Conservation (phyloP, 1,139 yeast species). For the Diutina siamensis region DNA sequence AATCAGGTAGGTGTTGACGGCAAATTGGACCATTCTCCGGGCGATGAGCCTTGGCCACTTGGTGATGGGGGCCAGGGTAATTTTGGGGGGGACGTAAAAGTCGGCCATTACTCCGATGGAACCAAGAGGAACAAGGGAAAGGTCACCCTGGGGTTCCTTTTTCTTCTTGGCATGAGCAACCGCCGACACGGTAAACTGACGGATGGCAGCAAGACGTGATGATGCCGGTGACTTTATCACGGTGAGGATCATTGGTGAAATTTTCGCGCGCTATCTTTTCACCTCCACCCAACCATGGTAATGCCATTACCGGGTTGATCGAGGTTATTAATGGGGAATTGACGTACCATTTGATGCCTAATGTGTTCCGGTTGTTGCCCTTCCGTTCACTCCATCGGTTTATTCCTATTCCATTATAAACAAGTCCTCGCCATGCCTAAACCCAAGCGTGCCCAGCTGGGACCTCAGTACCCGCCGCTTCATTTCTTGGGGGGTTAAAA, state of each 20-base stretch:
- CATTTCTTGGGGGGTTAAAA: slow-evolving; percentile 67
- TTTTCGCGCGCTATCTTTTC: no score
- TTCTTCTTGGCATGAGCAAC: background rate
- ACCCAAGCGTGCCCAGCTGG: slow-evolving; percentile 29
- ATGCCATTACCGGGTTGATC: no score
- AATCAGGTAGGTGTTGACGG: slow-evolving; percentile 53
- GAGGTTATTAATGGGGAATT: no score
- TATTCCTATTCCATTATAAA: slow-evolving; percentile 1
- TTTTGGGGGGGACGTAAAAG: slow-evolving; percentile 32
- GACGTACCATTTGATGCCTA: no score
- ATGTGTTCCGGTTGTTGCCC: no score
- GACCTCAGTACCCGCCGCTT: slow-evolving; percentile 53
- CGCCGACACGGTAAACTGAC: background rate
- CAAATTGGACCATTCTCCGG: slow-evolving; percentile 39
- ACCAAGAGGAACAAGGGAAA: slow-evolving; percentile 28
- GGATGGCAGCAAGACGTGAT: background rate
- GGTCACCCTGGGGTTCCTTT: slow-evolving; percentile 15
- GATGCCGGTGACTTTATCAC: background rate
- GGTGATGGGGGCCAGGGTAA: slow-evolving; percentile 19
- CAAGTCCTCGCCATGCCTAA: background rate
- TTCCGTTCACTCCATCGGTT: no score
- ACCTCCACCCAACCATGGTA: no score
- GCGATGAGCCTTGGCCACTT: slow-evolving; percentile 29
- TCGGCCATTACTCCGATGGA: slow-evolving; percentile 33
- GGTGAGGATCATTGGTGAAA: background rate